These are phyloP conservation scores for Aspergillus persii DNA, from an alignment of 2,329 filamentous ascomycete species.

Conservation along the genomic window DNA sequence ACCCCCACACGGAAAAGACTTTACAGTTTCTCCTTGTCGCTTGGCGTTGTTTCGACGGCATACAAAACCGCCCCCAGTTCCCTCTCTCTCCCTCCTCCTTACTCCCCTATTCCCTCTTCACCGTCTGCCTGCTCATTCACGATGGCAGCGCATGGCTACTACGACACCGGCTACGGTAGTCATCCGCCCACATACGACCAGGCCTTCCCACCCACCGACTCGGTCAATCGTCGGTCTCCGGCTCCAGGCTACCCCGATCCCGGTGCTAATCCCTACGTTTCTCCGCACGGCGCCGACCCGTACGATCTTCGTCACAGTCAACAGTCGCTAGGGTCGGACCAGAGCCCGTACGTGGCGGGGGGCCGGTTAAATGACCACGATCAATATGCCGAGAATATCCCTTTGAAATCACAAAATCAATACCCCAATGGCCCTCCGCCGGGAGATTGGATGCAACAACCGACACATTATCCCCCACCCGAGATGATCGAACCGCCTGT, in stretches of 20 bases:
- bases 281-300: constrained; percentile 41
- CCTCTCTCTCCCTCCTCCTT: constrained; percentile 4
- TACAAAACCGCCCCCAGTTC: background rate
- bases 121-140: constrained; percentile 21
- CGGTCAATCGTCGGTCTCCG: constrained; percentile 34
- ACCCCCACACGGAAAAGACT: background rate
- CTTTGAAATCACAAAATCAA: constrained; percentile 36
- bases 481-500: constrained; percentile 35
- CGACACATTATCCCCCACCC: constrained; percentile 48
- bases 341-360: constrained; percentile 29
- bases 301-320: constrained; percentile 38
- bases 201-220: constrained; percentile 34
- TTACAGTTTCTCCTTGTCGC: background rate
- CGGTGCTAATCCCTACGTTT: constrained; percentile 35
- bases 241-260: constrained; percentile 21
- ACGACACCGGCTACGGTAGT: constrained; percentile 46
- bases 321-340: constrained; percentile 36
- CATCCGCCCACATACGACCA: constrained; percentile 33
- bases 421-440: constrained; percentile 32
- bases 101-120: background rate
- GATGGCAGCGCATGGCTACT: constrained; percentile 68
- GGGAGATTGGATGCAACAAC: constrained; percentile 43
- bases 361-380: constrained; percentile 34
- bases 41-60: background rate
- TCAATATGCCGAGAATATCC: constrained; percentile 44